A percentile compares a stretch with the other conserved stretches of the same genome.
phyloP scores from a whole-genome alignment of 225 moss, liverwort and hornwort species.

The Neckera pumila region DNA sequence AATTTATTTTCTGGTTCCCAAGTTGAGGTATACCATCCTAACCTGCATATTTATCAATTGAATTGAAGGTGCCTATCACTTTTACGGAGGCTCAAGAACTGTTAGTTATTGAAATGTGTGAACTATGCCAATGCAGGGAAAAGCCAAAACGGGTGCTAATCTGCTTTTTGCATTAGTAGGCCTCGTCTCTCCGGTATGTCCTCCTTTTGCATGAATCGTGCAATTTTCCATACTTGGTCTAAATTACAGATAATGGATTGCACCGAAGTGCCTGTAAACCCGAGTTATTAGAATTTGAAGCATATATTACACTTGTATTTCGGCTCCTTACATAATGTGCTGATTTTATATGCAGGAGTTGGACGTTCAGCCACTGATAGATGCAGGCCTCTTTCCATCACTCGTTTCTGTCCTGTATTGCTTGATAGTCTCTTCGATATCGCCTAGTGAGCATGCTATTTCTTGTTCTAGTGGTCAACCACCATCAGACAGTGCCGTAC shows the following conservation, averaged over 20 bases:
- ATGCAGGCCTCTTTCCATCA: slow-evolving; percentile 75
- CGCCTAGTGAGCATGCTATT: neutral
- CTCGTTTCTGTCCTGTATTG: slow-evolving; percentile 65
- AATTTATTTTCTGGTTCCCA: slow-evolving; percentile 38
- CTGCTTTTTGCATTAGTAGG: slow-evolving; percentile 59
- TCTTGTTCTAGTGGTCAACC: neutral
- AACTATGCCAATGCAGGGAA: slow-evolving; percentile 31
- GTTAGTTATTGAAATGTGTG: neutral
- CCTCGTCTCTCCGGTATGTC: slow-evolving; percentile 62
- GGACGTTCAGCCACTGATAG: slow-evolving; percentile 71
- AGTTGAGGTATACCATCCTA: slow-evolving; percentile 6
- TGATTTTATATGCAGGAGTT: slow-evolving; percentile 47
- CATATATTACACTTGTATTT: neutral
- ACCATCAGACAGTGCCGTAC: neutral
- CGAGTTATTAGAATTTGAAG: neutral
- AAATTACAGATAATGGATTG: neutral
- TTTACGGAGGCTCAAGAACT: neutral
- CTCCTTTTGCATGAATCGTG: neutral
- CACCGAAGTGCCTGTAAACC: neutral
- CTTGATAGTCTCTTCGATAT: slow-evolving; percentile 34
- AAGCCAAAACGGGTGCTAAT: slow-evolving; percentile 50
- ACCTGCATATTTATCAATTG: neutral
- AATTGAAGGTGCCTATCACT: neutral
- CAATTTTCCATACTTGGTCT: neutral
- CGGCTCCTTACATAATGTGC: neutral